Base-by-base conservation (phyloP, 148 eudicot genomes). In the Amaranthus hypochondriacus region DNA sequence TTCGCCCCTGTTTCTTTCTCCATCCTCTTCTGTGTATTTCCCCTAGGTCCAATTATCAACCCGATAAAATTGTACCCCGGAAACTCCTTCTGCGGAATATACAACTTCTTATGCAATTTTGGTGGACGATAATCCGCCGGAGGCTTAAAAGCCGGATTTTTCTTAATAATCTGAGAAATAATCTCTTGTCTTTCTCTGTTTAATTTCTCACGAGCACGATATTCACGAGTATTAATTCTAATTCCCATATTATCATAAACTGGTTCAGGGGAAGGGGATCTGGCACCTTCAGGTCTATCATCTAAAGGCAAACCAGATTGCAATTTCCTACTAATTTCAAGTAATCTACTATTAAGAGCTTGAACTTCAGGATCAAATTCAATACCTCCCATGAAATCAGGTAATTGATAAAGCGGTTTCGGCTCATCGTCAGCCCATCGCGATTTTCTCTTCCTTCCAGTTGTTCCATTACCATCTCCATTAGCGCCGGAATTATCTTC, bases 231-330 rank as follows among this genome's bases (percentile, higher is more conserved):
- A 77, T 92, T 92, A 58, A 92, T 86, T 69, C 98, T 78, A 65
- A 92, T 83, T 14, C 98, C 98, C 84, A 90, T 76, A 28, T 86
- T 90, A 80, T 92, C 96, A 57, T 92, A 90, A 6, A 92, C 49
- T 2, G 98, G 98, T 74, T 92, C 96, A 0, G 98, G 98, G 2
- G 98, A 92, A 69, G 98, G 98, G 5, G 98, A 92, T 60, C 98
- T 68, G 69, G 87, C 90, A n/a, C 90, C 93, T 70, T 92, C 98
- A 0, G 93, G 93, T 6, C 96, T 78, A 68, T 92, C 98, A 80
- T 92, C 96, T 56, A 90, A 80, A 0, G 88, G 90, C 66, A 87
- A 76, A 4, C 89, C 89, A 48, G 89, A 86, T 68, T 88, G 90
- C 77, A 92, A 80, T 74, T 83, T 88, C 42, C 96, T 76, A 83